phyloP scores from a whole-genome alignment of 108 stramenopile species.

The Ochromonas danica region DNA sequence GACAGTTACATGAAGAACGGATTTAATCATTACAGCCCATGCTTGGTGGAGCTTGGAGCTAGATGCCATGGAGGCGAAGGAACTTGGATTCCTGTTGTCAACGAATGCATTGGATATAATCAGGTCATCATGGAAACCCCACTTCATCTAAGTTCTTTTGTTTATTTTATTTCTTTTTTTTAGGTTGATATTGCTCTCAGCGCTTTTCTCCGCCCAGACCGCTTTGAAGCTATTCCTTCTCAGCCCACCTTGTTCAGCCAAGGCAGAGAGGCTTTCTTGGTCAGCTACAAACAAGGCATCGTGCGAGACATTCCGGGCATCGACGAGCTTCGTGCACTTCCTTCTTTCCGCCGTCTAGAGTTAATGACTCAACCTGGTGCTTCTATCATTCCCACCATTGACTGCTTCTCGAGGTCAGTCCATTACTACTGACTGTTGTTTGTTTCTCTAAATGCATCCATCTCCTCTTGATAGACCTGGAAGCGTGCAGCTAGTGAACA shows the following conservation, averaged over 20 bases:
- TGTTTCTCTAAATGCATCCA: too few species aligned
- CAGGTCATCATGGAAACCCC: background rate
- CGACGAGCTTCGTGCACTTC: too few species aligned
- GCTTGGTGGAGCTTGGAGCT: conserved; percentile 29
- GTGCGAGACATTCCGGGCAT: conserved; percentile 1
- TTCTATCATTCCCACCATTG: conserved; percentile 3
- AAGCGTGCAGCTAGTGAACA: conserved; percentile 23
- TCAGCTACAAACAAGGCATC: background rate
- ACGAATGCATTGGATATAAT: conserved; percentile 29
- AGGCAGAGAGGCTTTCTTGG: conserved; percentile 31
- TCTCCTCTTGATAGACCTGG: too few species aligned
- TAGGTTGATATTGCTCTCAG: conserved; percentile 17
- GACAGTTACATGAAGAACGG: background rate
- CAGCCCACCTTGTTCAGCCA: conserved; percentile 19
- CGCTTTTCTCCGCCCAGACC: conserved; percentile 12
- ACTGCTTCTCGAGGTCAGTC: conserved; percentile 37
- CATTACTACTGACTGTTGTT: too few species aligned
- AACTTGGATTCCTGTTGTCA: conserved; percentile 22
- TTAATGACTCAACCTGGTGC: conserved; percentile 28
- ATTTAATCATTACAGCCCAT: background rate
- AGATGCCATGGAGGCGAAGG: conserved; percentile 34
- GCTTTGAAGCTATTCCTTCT: conserved; percentile 22
- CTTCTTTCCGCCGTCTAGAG: background rate
- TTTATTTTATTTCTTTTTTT: too few species aligned
- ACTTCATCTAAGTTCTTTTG: conserved; percentile 3